Percentiles rank a stretch among this genome's conserved stretches.
Conservation (phyloP, 331 rosid genomes). For the Phaseolus coccineus region DNA sequence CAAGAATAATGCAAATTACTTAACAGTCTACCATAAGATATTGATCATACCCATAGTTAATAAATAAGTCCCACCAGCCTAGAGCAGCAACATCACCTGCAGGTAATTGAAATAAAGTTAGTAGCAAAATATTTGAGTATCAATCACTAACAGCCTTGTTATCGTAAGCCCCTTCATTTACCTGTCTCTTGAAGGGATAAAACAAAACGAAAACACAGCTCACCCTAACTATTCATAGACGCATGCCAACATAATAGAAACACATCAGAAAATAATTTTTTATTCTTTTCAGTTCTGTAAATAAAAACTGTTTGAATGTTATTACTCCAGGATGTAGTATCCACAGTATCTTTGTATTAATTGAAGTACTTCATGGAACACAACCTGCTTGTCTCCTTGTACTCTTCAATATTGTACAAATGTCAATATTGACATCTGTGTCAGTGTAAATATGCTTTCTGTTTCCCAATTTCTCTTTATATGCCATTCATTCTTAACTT, state of each 20-base stretch:
- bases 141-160: not conserved
- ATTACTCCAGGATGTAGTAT: not conserved
- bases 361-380: not conserved
- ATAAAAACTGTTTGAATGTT: not conserved
- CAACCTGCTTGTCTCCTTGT: not conserved
- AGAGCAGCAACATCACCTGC: constrained; percentile 90
- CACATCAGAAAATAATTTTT: not conserved
- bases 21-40: constrained; percentile 31
- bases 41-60: constrained; percentile 75
- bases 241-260: constrained; percentile 1
- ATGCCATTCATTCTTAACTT: not conserved
- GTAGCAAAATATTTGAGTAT: constrained; percentile 27
- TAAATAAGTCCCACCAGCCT: constrained; percentile 99
- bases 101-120: constrained; percentile 38
- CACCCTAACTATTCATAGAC: not conserved
- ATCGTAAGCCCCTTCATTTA: no score
- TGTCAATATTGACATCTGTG: not conserved
- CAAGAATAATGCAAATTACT: constrained; percentile 28
- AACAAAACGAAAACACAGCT: not conserved
- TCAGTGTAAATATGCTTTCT: not conserved
- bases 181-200: no score
- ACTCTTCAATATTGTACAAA: not conserved
- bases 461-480: not conserved
- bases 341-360: not conserved
- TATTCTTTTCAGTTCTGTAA: constrained; percentile 13